A percentile compares a stretch with the other conserved stretches of the same genome.
These are phyloP conservation scores for Penicillium sp. DNA, from an alignment of 2,329 filamentous ascomycete species.

Conservation along the genomic window DNA sequence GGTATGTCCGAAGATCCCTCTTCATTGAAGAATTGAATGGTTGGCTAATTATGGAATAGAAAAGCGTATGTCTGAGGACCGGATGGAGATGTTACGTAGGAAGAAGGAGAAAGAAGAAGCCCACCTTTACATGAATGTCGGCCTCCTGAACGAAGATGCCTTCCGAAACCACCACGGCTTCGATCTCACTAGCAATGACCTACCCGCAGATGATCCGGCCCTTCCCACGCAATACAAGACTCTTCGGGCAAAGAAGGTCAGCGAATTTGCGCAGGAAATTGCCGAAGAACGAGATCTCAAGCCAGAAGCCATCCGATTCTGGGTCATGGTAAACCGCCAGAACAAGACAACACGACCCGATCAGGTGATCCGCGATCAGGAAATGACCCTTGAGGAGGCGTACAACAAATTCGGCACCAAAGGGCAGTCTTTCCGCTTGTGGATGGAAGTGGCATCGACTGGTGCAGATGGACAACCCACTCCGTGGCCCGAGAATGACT, in stretches of 20 bases:
- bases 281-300: constrained; percentile 69
- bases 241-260: constrained; percentile 70
- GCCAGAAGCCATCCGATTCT: constrained; percentile 71
- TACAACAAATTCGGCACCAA: constrained; percentile 66
- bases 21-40: not conserved
- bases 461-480: constrained; percentile 65
- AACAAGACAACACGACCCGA: constrained; percentile 96
- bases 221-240: constrained; percentile 71
- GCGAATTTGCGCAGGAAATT: constrained; percentile 69
- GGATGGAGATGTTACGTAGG: constrained; percentile 68
- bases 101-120: constrained; percentile 90
- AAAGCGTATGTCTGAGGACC: constrained; percentile 76
- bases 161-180: constrained; percentile 81
- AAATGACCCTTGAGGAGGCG: constrained; percentile 75
- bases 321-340: constrained; percentile 98
- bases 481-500: constrained; percentile 61
- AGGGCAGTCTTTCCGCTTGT: constrained; percentile 70
- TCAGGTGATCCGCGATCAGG: constrained; percentile 73
- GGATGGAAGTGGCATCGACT: constrained; percentile 75
- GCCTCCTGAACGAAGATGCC: constrained; percentile 75
- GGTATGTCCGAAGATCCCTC: constrained; percentile 27
- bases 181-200: constrained; percentile 72
- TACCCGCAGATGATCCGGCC: constrained; percentile 61
- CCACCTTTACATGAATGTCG: constrained; percentile 84
- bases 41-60: constrained; percentile 48